Base-by-base conservation (phyloP, 768 basidiomycete species). In the Lactifluus piperatus region DNA sequence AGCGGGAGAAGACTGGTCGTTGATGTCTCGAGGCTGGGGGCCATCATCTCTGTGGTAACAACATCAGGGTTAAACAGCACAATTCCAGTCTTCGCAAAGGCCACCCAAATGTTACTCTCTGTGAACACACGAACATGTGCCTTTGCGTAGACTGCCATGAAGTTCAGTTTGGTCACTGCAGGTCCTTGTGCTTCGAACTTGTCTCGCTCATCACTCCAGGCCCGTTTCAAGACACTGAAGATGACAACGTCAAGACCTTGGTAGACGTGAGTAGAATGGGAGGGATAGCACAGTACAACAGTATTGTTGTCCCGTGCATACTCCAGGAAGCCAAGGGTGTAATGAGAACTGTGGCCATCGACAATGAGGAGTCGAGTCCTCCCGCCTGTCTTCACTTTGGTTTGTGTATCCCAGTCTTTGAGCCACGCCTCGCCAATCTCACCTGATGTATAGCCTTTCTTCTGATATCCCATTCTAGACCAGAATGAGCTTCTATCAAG, bases 221-320 rank as follows among this genome's bases (percentile, higher is more conserved):
- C 13, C 8, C 34, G 34, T 11, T 36, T 36, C 34, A 36, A 10
- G 34, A 36, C 34, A 36, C 34, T 36, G 34, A 36, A 36, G 34
- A 36, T 36, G 11, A 36, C 13, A 11, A 36, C 34, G 9, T 36
- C 34, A 10, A 36, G 11, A 2, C 34, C 34, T 36, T 36, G 34
- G 13, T 36, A 36, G 11, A 36, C 57, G 59, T 81, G 79, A 0
- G 75, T 79, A 4, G 65, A 56, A 60, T 81, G 77, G 20, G 77
- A 64, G 16, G 75, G 78, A 66, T 79, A 80, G 58, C 74, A 76
- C 0, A 79, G 60, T 5, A 80, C 64, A 22, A 69, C 57, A n/a
- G 80, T 79, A 1, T 70, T 66, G 58, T 77, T 53, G 0, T 64
- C 49, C 2, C 63, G 52, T 0, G 75, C 74, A 66, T 75, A 75